Percentiles rank a stretch among this genome's conserved stretches.
These are phyloP conservation scores for Nothophoma quercina DNA, from an alignment of 2,329 filamentous ascomycete species.

Conservation along the genomic window DNA sequence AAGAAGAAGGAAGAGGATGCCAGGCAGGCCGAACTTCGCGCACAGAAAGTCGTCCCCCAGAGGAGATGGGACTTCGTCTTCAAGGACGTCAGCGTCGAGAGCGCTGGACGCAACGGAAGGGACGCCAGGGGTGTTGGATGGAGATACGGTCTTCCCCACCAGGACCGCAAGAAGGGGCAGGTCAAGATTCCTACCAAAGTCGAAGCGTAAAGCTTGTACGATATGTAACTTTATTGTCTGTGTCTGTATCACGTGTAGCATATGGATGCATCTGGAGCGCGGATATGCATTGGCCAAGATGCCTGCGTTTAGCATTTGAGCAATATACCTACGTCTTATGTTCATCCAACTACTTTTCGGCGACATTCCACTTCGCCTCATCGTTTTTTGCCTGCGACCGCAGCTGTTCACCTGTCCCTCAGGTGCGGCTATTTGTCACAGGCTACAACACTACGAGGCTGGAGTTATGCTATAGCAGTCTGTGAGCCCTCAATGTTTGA, in stretches of 20 bases:
- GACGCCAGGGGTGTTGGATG: slow-evolving; percentile 62
- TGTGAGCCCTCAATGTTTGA: no score
- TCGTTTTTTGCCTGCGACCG: no score
- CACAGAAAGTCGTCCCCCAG: slow-evolving; percentile 54
- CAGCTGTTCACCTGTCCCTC: background rate
- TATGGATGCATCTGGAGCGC: slow-evolving; percentile 20
- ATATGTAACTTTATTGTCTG: slow-evolving; percentile 32
- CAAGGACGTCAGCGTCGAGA: slow-evolving; percentile 64
- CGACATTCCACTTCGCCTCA: background rate
- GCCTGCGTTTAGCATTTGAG: slow-evolving; percentile 16
- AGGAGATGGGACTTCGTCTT: slow-evolving; percentile 68
- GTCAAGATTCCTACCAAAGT: slow-evolving; percentile 70
- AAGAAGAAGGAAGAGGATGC: slow-evolving; percentile 51
- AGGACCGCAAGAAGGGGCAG: slow-evolving; percentile 68
- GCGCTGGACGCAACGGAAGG: slow-evolving; percentile 63
- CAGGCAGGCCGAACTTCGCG: slow-evolving; percentile 54
- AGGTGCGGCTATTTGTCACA: no score
- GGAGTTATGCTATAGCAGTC: no score
- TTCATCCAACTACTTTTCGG: background rate
- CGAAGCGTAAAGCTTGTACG: slow-evolving; percentile 48
- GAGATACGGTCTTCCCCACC: slow-evolving; percentile 68
- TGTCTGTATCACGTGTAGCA: slow-evolving; percentile 31
- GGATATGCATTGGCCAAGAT: slow-evolving; percentile 12
- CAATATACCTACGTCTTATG: slow-evolving; percentile 21
- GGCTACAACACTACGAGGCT: no score